Percentiles rank a stretch among this genome's conserved stretches.
Conservation (phyloP, 768 basidiomycete genomes). For the Gyrodon lividus region DNA sequence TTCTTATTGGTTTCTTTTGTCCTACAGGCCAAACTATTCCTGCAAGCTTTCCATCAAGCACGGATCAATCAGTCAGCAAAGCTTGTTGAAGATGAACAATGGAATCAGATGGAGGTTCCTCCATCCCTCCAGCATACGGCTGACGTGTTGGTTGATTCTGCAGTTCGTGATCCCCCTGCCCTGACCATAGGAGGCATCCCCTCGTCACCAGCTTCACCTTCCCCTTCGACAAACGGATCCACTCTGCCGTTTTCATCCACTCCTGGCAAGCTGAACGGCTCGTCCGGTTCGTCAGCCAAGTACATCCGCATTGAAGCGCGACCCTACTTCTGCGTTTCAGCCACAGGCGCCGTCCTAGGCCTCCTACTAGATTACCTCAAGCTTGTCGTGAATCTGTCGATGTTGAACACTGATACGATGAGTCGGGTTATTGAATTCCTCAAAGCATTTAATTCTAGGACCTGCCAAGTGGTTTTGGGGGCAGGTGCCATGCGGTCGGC, state of each 20-base stretch:
- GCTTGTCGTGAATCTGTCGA: slow-evolving; percentile 82
- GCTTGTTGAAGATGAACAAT: slow-evolving; percentile 93
- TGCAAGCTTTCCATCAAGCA: slow-evolving; percentile 81
- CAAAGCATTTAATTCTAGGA: slow-evolving; percentile 96
- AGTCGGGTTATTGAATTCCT: slow-evolving; percentile 90
- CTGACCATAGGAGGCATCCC: slow-evolving; percentile 41
- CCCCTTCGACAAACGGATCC: slow-evolving; percentile 11
- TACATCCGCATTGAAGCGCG: slow-evolving; percentile 79
- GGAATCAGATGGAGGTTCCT: slow-evolving; percentile 77
- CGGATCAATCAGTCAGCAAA: slow-evolving; percentile 80
- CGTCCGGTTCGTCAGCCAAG: slow-evolving; percentile 42
- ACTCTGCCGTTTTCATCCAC: slow-evolving; percentile 16
- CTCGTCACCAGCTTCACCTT: not conserved
- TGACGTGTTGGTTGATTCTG: slow-evolving; percentile 74
- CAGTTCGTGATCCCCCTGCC: slow-evolving; percentile 77
- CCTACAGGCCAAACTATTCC: slow-evolving; percentile 77
- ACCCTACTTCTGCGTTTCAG: slow-evolving; percentile 81
- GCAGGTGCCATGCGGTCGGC: slow-evolving; percentile 99
- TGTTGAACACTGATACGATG: slow-evolving; percentile 95
- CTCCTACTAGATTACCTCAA: slow-evolving; percentile 84
- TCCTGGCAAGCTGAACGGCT: slow-evolving; percentile 20
- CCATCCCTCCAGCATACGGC: slow-evolving; percentile 64
- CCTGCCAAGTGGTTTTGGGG: slow-evolving; percentile 96
- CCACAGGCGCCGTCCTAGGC: slow-evolving; percentile 72
- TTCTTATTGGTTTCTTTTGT: slow-evolving; percentile 3